These are phyloP conservation scores for Mucor mucedo DNA, from an alignment of 371 early-diverging fungal species.

Conservation along the genomic window DNA sequence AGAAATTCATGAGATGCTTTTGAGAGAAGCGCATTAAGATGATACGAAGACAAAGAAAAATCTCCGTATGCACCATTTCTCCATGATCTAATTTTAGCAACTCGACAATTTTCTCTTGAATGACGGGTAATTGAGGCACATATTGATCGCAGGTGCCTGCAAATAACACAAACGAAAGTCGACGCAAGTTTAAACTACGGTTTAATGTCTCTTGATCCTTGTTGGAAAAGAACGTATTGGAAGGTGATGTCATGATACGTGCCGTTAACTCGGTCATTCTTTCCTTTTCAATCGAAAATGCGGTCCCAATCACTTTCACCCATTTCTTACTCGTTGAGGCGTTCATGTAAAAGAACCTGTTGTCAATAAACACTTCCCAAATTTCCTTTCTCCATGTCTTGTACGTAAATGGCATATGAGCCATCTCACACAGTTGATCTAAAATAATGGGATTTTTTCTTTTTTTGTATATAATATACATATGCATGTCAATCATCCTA, in stretches of 20 bases:
- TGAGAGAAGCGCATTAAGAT: slow-evolving; percentile 80
- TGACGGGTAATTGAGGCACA: slow-evolving; percentile 74
- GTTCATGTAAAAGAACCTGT: slow-evolving; percentile 74
- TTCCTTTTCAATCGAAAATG: slow-evolving; percentile 76
- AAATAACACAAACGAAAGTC: slow-evolving; percentile 82
- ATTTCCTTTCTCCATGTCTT: slow-evolving; percentile 81
- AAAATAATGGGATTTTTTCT: slow-evolving; percentile 42
- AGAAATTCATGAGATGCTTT: slow-evolving; percentile 83
- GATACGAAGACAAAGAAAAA: slow-evolving; percentile 83
- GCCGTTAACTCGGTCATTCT: slow-evolving; percentile 71
- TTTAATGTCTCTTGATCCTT: slow-evolving; percentile 79
- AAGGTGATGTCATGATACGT: slow-evolving; percentile 76
- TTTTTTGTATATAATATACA: slow-evolving; percentile 3
- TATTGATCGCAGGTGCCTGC: slow-evolving; percentile 81
- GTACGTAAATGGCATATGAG: slow-evolving; percentile 68
- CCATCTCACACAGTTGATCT: slow-evolving; percentile 60
- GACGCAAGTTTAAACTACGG: slow-evolving; percentile 71
- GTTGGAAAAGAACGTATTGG: slow-evolving; percentile 79
- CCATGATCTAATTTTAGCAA: slow-evolving; percentile 72
- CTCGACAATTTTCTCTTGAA: slow-evolving; percentile 92
- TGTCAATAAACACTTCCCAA: slow-evolving; percentile 81
- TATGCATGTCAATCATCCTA: too few species aligned
- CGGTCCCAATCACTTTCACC: slow-evolving; percentile 68
- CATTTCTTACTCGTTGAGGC: slow-evolving; percentile 61
- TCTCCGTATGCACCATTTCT: slow-evolving; percentile 80